These are phyloP conservation scores for Fallopia convolvulus DNA, from an alignment of 148 eudicot species.

Conservation along the genomic window DNA sequence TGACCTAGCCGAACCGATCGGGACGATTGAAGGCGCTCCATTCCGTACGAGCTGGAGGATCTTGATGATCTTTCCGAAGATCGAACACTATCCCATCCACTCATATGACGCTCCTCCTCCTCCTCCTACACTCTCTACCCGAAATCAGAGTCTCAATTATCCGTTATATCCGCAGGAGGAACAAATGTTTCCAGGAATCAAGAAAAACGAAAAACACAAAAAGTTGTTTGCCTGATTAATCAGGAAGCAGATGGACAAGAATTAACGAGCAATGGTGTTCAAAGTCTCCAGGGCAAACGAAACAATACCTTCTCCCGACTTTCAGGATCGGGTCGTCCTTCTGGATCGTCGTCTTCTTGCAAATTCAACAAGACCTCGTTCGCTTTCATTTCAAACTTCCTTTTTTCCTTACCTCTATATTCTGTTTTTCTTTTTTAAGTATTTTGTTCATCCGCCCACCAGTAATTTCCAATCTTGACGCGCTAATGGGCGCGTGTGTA, in stretches of 20 bases:
- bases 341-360: background rate
- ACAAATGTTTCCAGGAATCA: background rate
- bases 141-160: background rate
- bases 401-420: background rate
- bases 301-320: conserved; percentile 8
- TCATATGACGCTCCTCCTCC: conserved; percentile 20
- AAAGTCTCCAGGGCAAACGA: background rate
- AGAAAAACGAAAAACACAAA: background rate
- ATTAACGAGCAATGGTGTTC: background rate
- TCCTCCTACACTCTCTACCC: conserved; percentile 7
- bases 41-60: conserved; percentile 16
- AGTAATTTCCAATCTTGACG: background rate
- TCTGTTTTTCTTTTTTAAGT: background rate
- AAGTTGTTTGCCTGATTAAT: background rate
- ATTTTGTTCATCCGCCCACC: background rate
- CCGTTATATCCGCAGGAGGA: background rate
- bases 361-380: background rate
- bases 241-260: background rate
- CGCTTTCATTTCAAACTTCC: conserved; percentile 4
- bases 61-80: conserved; percentile 16
- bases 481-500: background rate
- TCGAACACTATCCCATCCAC: conserved; percentile 24
- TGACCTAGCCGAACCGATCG: conserved; percentile 36
- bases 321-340: conserved; percentile 5
- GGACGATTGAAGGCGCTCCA: conserved; percentile 19